Evolutionary conservation across 2,329 filamentous ascomycete species (phyloP).

Genomic region (Lachnum nothofagi): DNA sequence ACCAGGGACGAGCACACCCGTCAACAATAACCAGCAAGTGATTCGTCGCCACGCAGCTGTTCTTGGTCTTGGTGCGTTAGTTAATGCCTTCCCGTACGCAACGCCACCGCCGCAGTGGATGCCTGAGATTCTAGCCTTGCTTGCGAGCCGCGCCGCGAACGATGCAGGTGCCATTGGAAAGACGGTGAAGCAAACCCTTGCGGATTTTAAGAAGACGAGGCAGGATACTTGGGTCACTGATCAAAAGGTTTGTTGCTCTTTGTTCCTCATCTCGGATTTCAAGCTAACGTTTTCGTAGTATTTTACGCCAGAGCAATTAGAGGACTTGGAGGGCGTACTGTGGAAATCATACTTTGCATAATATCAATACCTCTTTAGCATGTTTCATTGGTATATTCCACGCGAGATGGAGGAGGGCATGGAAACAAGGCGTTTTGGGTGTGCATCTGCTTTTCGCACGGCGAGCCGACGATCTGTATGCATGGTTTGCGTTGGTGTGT

Average conservation of each 20-base stretch:
- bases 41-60: slow-evolving; percentile 85
- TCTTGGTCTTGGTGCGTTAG: slow-evolving; percentile 79
- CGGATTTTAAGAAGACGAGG: slow-evolving; percentile 98
- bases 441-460: no score
- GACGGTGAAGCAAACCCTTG: slow-evolving; percentile 87
- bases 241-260: slow-evolving; percentile 69
- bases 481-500: no score
- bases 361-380: slow-evolving; percentile 15
- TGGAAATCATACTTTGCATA: slow-evolving; percentile 97
- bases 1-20: slow-evolving; percentile 62
- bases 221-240: slow-evolving; percentile 98
- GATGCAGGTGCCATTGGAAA: slow-evolving; percentile 92
- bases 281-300: slow-evolving; percentile 43
- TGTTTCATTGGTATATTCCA: neutral
- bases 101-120: slow-evolving; percentile 91
- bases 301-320: slow-evolving; percentile 86
- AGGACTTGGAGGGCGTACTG: slow-evolving; percentile 89
- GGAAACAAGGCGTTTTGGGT: neutral
- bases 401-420: neutral
- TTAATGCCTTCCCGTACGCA: slow-evolving; percentile 94
- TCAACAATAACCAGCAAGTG: slow-evolving; percentile 70
- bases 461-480: no score
- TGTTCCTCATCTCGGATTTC: slow-evolving; percentile 21
- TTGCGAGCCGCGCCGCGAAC: slow-evolving; percentile 79
- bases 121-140: slow-evolving; percentile 80